Evolutionary conservation across 441 rosid genomes (phyloP).

Genomic region (Manihot esculenta): DNA sequence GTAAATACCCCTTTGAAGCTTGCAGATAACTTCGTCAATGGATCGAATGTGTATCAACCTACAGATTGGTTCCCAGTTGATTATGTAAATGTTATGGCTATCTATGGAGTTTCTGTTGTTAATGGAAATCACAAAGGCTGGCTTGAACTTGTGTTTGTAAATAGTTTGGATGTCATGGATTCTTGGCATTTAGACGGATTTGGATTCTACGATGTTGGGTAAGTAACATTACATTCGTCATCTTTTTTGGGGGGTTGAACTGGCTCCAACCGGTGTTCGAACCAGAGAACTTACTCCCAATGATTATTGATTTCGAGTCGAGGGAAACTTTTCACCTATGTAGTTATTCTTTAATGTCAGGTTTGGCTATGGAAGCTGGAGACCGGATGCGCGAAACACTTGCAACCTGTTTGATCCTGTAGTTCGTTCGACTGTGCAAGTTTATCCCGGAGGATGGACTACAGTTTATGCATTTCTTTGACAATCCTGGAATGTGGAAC

Average conservation of each 20-base stretch:
- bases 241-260: too few species aligned
- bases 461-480: constrained; percentile 53
- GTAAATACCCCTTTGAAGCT: constrained; percentile 55
- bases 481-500: constrained; percentile 87
- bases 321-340: too few species aligned
- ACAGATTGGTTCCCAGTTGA: constrained; percentile 35
- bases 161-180: constrained; percentile 38
- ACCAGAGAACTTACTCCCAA: too few species aligned
- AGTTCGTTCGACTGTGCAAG: constrained; percentile 36
- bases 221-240: constrained; percentile 11
- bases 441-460: constrained; percentile 47
- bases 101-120: constrained; percentile 43
- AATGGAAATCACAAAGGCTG: constrained; percentile 56
- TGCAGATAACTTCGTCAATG: constrained; percentile 38
- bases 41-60: constrained; percentile 41
- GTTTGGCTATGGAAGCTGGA: constrained; percentile 32
- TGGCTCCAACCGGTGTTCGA: too few species aligned
- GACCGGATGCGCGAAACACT: constrained; percentile 21
- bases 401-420: constrained; percentile 30
- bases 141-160: constrained; percentile 57
- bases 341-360: not conserved
- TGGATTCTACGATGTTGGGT: constrained; percentile 72
- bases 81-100: constrained; percentile 25
- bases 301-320: too few species aligned
- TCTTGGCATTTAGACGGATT: constrained; percentile 88